Base-by-base conservation (phyloP, 2,329 filamentous ascomycete species). In the Lithohypha guttulata region DNA sequence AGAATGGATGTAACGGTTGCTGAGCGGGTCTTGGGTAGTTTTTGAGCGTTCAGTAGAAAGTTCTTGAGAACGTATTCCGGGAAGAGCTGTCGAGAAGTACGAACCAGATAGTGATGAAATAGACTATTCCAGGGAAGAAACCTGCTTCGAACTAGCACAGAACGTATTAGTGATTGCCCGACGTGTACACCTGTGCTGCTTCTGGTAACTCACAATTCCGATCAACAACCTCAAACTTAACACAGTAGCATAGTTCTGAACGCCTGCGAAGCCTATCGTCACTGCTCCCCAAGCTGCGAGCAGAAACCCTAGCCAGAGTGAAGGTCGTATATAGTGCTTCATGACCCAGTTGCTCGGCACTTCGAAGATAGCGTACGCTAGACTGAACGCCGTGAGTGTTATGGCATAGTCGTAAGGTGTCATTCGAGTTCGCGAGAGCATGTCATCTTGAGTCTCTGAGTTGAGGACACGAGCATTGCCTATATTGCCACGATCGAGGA, bases 401-500 rank as follows among this genome's bases (percentile, higher is more conserved):
- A 69, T 63, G 10, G 71, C 71, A 59, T 75, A 84, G 51, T 81
- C 65, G 52, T 69, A 64, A 36, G 70, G 65, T 2, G 70, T 73
- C 71, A 81, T 79, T 46, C 66, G 49, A 2, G 77, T 77, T 51
- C 75, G 69, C 13, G 66, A 63, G 23, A 81, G 68, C 48, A 84
- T 68, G 58, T 81, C 76, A 54, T 82, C 63, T 30, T 66, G 56
- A 0, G 70, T 70, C 8, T 71, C 64, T 14, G 68, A 61, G 53
- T 83, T 81, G 45, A 82, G 64, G 18, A 81, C 73, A 56, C 74
- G 77, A 28, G 77, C 76, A 54, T 80, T 80, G 41, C 66, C 77
- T 42, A 83, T 81, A 56, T 82, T 83, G 40, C 74, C 71, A 9
- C 75, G 66, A 57, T 82, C 78, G 17, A 82, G 68, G 54, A 78